These are phyloP conservation scores for Elsinoe batatas DNA, from an alignment of 2,329 filamentous ascomycete species.

Conservation along the genomic window DNA sequence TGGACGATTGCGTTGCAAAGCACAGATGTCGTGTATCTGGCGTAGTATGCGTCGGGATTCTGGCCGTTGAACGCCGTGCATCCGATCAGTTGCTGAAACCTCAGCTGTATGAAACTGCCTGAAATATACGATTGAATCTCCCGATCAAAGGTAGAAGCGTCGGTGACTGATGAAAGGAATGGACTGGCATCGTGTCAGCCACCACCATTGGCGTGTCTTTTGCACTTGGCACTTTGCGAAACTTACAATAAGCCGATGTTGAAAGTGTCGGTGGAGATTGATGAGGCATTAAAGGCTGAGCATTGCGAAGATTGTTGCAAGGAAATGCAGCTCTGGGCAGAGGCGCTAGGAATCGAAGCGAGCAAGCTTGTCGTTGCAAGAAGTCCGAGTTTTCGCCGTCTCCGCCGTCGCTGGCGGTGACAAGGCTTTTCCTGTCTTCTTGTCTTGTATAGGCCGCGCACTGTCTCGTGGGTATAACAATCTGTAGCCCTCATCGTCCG, in stretches of 20 bases:
- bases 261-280: conserved; percentile 54
- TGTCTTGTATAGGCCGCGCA: neutral
- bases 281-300: conserved; percentile 61
- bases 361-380: neutral
- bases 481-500: neutral
- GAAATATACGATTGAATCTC: conserved; percentile 63
- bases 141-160: conserved; percentile 65
- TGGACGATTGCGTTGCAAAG: conserved; percentile 93
- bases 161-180: conserved; percentile 75
- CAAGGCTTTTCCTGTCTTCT: neutral
- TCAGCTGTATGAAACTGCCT: conserved; percentile 62
- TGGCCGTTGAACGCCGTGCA: conserved; percentile 67
- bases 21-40: conserved; percentile 82
- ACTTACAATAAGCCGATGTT: conserved; percentile 55
- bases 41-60: conserved; percentile 75
- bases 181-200: conserved; percentile 46
- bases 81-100: conserved; percentile 73
- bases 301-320: conserved; percentile 61
- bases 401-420: neutral
- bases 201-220: conserved; percentile 15
- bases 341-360: conserved; percentile 17
- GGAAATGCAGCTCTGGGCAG: conserved; percentile 52
- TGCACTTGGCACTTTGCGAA: conserved; percentile 21
- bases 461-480: neutral
- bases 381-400: conserved; percentile 7